Base-by-base conservation (phyloP, 2,329 filamentous ascomycete species). In the Calonectria honghensis region DNA sequence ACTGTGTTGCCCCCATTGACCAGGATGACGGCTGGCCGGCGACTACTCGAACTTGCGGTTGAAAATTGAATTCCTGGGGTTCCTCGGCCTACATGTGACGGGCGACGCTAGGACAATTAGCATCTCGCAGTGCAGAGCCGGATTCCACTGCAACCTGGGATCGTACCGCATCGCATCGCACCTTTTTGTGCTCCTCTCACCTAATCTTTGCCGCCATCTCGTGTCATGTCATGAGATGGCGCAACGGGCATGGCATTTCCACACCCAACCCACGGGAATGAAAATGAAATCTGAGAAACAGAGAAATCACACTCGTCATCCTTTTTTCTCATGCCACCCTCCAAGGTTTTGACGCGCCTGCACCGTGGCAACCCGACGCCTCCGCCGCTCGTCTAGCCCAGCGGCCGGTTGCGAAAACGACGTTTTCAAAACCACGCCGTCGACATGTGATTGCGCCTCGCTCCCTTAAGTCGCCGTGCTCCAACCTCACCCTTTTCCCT, bases 401-500 rank as follows among this genome's bases (percentile, higher is more conserved):
- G 61, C 39, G 27, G 37, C 41, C 61, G 45, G 50, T 37, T 64
- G 54, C 48, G 59, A 63, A 61, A 66, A 27, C 35, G 51, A 50
- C 37, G 37, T 67, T 63, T 24, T 41, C 54, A 72, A 71, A 64
- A 45, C 72, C 61, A 66, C 59, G 70, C 75, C 71, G 67, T 73
- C 75, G 65, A 79, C 78, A 79, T 79, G 78, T 79, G 78, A 79
- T 79, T 76, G 76, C 76, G 76, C 74, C 71, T 76, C 68, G 59
- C 61, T 64, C 50, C 70, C 52, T 52, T 63, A 39, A 50, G 39
- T 57, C 63, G 45, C 39, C 39, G 16, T 45, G 20, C 39, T 35
- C 39, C 52, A 68, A 61, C 52, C 54, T 51, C 54, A 31, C 31
- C 57, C 39, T 52, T 37, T 63, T 32, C 54, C 27, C 7, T 32